phyloP scores from a whole-genome alignment of 306 rosid species.

The Adenanthera pavonina region DNA sequence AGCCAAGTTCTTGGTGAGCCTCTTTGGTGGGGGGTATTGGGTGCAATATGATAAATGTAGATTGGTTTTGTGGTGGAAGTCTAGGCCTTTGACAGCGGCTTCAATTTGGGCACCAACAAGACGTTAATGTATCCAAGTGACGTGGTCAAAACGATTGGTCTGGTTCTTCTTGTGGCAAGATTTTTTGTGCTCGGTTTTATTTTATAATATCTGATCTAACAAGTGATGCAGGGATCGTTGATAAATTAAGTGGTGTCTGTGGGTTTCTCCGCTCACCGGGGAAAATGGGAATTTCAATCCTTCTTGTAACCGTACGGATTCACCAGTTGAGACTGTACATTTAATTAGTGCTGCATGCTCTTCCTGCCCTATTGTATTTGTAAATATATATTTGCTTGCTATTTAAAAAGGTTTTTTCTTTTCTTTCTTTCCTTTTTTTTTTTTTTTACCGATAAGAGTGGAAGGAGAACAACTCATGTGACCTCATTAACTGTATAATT shows the following conservation, averaged over 20 bases:
- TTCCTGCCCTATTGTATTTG: neutral
- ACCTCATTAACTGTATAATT: neutral
- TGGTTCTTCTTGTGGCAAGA: neutral
- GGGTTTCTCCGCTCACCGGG: neutral
- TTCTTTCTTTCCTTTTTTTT: too few relatives aligned
- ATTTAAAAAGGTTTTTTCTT: neutral
- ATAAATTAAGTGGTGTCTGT: neutral
- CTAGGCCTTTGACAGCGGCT: constrained; percentile 66
- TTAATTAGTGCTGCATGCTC: neutral
- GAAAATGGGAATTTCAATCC: constrained; percentile 25
- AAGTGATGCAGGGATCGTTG: constrained; percentile 10
- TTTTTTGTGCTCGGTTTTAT: constrained; percentile 13
- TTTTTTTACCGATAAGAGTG: neutral
- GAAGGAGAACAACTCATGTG: neutral
- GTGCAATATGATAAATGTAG: constrained; percentile 54
- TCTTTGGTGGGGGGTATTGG: constrained; percentile 69
- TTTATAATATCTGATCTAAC: neutral
- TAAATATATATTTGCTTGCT: neutral
- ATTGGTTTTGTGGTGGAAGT: constrained; percentile 66
- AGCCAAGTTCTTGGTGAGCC: constrained; percentile 65
- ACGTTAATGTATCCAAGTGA: constrained; percentile 1
- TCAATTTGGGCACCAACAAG: constrained; percentile 62
- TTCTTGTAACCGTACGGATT: constrained; percentile 28
- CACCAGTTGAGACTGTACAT: constrained; percentile 8
- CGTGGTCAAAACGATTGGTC: constrained; percentile 37